Base-by-base conservation (phyloP, 2,329 filamentous ascomycete species). In the Botrytis sinoallii region DNA sequence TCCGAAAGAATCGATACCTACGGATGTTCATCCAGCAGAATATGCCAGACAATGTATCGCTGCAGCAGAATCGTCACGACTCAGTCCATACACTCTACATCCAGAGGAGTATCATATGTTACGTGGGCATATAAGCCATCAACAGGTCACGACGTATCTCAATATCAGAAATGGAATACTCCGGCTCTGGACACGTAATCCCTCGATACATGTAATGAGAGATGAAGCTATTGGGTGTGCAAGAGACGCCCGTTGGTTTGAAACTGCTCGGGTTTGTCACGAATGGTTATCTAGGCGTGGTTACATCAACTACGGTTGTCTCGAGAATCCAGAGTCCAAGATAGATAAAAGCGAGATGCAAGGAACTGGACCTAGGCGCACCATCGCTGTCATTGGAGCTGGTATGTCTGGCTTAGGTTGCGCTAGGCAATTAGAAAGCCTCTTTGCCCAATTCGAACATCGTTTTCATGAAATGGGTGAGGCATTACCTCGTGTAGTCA, bases 161-260 rank as follows among this genome's bases (percentile, higher is more conserved):
- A 98, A 98, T 81, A 96, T 99, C 75, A 89, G 96, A 78, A 99
- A 99, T 82, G 93, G 94, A 25, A 97, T 99, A 74, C 85, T 99
- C 71, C 89, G 96, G 72, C 84, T 98, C 59, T 99, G 96, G 96
- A 88, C 93, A 52, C 89, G 91, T 77, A 97, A 97, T 80, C 94
- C 96, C 12, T 89, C 95, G 81, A 89, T 94, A 60, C 90, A 90
- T 75, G 92, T 99, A 20, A 92, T 92, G 40, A 88, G 91, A 66
- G 91, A 95, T 81, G 94, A 98, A 82, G 96, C 96, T 10, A 88
- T 95, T 63, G 96, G 96, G 5, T 98, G 95, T 84, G 93, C 94
- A 70, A 93, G 91, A 83, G 94, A 97, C 79, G 87, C 88, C 71
- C 90, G 94, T 71, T 98, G 94, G 90, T 97, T 97, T 82, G 92